Conservation (phyloP, 2,329 filamentous ascomycete genomes). For the Diplodia scrobiculata region DNA sequence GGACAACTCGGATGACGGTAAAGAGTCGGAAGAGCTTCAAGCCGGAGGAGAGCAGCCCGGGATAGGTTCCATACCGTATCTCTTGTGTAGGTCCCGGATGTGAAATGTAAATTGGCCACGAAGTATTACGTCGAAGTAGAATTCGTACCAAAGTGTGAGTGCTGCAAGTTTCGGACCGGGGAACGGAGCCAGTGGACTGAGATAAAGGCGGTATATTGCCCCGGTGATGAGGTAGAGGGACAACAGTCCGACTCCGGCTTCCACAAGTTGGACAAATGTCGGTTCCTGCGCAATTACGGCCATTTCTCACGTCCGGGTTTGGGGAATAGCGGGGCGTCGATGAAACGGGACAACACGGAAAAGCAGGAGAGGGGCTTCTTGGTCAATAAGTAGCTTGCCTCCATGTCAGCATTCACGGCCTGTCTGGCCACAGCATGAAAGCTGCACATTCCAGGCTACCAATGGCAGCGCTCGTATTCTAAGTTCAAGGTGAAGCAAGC, state of each 20-base stretch:
- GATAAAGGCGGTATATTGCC: constrained; percentile 34
- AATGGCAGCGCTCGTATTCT: neutral
- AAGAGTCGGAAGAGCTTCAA: neutral
- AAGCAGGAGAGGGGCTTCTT: neutral
- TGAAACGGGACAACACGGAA: neutral
- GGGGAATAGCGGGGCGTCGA: neutral
- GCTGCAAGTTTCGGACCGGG: constrained; percentile 36
- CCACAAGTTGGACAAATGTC: neutral
- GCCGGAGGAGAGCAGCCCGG: neutral
- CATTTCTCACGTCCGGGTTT: neutral
- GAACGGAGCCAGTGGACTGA: constrained; percentile 33
- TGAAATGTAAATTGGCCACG: constrained; percentile 34
- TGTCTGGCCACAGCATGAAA: neutral
- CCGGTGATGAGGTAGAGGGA: constrained; percentile 4
- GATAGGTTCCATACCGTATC: constrained; percentile 31
- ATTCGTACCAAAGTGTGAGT: constrained; percentile 36
- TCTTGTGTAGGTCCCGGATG: constrained; percentile 34
- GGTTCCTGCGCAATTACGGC: neutral
- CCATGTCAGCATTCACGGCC: neutral
- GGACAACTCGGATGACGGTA: neutral
- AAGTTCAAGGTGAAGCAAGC: neutral
- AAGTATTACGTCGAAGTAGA: constrained; percentile 36
- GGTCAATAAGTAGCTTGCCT: constrained; percentile 3
- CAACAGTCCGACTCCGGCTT: neutral
- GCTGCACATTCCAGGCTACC: neutral